Base-by-base conservation (phyloP, 2,329 filamentous ascomycete genomes). In the Aspergillus latus region DNA sequence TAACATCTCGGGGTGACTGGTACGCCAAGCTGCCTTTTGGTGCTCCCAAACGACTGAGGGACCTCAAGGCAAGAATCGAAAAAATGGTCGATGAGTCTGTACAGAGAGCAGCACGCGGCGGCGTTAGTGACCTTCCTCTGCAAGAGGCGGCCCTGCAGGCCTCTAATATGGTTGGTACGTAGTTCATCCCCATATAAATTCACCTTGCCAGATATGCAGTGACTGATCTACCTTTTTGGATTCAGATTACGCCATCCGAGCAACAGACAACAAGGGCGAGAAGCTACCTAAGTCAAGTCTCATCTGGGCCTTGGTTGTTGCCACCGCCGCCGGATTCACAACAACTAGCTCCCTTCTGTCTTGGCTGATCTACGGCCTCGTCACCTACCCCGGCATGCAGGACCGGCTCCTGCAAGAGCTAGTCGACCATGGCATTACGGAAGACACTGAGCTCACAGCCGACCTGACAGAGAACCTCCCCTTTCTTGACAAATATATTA, bases 301-400 rank as follows among this genome's bases (percentile, higher is more conserved):
- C n/a, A 67, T 80, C 30, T 64, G 64, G 60, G 68, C 71, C 1
- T 69, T 84, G 0, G 71, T 84, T 2, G 81, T 85, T 2, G 77
- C 78, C 5, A 82, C 78, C 0, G 83, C 75, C 3, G 84, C 84
- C 2, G 84, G 84, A 16, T 86, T 86, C 71, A 84, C 81, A 1
- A 86, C 84, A 0, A 86, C 81, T 0, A 80, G 78, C 2, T 81
- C 82, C 0, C 76, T 86, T 3, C 73, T 86, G 1, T 83, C 82
- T 0, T 86, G 83, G 84, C 72, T 82, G 1, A 65, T 85, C 39
- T 85, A 84, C 64, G 74, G 77, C 4, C 68, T 85, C 1, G 77
- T 80, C 4, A 72, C 67, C 2, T 86, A 86, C 62, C 74, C 76
- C 0, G 83, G 81, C 0, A 79, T 80, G 67, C 84, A 86, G 64